A percentile compares a stretch with the other conserved stretches of the same genome.
These are phyloP conservation scores for Lindgomyces ingoldianus DNA, from an alignment of 495 filamentous ascomycete species.

Conservation along the genomic window DNA sequence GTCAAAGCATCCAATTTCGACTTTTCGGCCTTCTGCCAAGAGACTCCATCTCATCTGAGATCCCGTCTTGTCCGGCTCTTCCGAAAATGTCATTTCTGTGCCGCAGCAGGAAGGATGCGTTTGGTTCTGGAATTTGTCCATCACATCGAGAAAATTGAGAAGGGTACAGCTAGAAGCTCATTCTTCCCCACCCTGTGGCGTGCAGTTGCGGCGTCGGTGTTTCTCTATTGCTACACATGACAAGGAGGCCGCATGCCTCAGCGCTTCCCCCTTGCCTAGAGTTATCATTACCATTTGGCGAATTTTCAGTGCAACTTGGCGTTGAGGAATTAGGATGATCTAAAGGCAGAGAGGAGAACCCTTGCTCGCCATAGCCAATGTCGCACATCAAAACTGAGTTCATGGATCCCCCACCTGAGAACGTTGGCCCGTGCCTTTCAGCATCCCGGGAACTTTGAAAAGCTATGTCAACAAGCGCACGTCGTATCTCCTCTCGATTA, in stretches of 20 bases:
- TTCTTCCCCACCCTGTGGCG: background rate
- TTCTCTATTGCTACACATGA: background rate
- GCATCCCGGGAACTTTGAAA: too few relatives aligned
- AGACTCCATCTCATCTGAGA: slow-evolving; percentile 1
- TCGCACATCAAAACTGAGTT: background rate
- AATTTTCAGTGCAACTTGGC: too few relatives aligned
- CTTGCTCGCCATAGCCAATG: background rate
- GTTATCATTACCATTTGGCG: too few relatives aligned
- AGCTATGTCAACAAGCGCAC: too few relatives aligned
- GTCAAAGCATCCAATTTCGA: background rate
- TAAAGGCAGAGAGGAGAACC: slow-evolving; percentile 1
- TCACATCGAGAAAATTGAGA: too few relatives aligned
- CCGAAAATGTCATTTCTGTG: too few relatives aligned
- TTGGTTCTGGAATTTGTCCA: background rate
- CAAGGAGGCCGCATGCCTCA: slow-evolving; percentile 8
- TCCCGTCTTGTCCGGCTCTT: background rate
- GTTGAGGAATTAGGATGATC: too few relatives aligned
- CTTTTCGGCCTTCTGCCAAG: slow-evolving; percentile 1
- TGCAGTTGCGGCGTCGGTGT: slow-evolving; percentile 1
- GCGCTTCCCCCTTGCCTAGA: background rate
- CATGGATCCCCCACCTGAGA: background rate
- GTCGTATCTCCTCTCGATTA: background rate
- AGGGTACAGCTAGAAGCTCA: too few relatives aligned
- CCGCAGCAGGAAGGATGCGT: too few relatives aligned
- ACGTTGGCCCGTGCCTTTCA: too few relatives aligned